A percentile compares a stretch with the other conserved stretches of the same genome.
phyloP scores from a whole-genome alignment of 129 eudicot species.

The Cynara cardunculus region DNA sequence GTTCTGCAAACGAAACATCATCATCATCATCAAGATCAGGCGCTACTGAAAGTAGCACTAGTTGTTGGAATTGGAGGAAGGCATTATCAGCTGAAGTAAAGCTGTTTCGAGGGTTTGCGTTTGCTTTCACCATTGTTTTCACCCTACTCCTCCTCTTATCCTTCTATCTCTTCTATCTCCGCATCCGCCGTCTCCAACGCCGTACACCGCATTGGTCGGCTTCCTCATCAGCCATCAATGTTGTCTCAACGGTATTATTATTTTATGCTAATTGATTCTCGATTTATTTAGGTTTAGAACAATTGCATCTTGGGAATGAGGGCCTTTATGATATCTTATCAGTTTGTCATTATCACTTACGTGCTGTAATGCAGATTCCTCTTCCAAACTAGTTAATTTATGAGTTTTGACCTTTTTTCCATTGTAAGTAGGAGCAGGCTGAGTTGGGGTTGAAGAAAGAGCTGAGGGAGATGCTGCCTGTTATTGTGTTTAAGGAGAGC shows the following conservation, averaged over 20 bases:
- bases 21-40: slow-evolving; percentile 4
- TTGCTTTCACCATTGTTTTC: slow-evolving; percentile 71
- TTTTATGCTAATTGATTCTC: background rate
- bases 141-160: slow-evolving; percentile 62
- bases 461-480: slow-evolving; percentile 80
- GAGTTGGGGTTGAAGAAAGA: slow-evolving; percentile 82
- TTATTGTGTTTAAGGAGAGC: slow-evolving; percentile 69
- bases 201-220: slow-evolving; percentile 28
- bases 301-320: background rate
- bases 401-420: background rate
- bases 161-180: slow-evolving; percentile 72
- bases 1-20: slow-evolving; percentile 12
- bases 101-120: slow-evolving; percentile 64
- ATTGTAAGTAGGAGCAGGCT: slow-evolving; percentile 22
- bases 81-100: slow-evolving; percentile 54
- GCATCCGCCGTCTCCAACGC: slow-evolving; percentile 55
- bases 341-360: background rate
- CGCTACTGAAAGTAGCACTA: background rate
- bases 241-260: slow-evolving; percentile 39
- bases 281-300: background rate
- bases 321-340: background rate
- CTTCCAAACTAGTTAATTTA: background rate
- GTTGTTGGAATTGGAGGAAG: slow-evolving; percentile 28
- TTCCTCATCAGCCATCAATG: slow-evolving; percentile 35
- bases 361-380: background rate